Percentiles rank a stretch among this genome's conserved stretches.
phyloP scores from a whole-genome alignment of 2,329 filamentous ascomycete genomes.

The Coniochaeta hoffmannii region DNA sequence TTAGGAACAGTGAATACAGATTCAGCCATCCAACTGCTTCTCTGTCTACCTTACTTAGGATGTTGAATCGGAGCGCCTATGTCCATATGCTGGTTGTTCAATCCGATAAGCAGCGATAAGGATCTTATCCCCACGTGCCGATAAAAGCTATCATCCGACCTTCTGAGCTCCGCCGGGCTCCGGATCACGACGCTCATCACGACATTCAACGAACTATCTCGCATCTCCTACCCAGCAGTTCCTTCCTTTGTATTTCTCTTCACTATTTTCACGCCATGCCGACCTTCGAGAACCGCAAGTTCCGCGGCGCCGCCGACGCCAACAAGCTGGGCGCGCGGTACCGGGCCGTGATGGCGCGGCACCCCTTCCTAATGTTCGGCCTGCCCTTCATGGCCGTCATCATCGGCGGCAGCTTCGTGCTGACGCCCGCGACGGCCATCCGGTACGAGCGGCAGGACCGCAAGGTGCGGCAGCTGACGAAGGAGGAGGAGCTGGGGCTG shows the following conservation, averaged over 20 bases:
- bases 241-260: not conserved
- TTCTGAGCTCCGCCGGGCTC: not conserved
- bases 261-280: constrained; percentile 36
- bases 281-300: constrained; percentile 63
- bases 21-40: too few relatives aligned
- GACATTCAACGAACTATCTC: too few relatives aligned
- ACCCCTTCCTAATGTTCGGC: constrained; percentile 89
- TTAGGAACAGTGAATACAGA: too few relatives aligned
- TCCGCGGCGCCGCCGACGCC: constrained; percentile 57
- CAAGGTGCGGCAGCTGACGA: constrained; percentile 75
- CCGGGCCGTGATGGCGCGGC: constrained; percentile 64
- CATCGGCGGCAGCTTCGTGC: constrained; percentile 83
- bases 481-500: constrained; percentile 80
- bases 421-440: constrained; percentile 88
- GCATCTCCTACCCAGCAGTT: too few relatives aligned
- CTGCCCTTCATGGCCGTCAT: constrained; percentile 88
- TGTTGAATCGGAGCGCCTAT: too few relatives aligned
- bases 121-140: not conserved
- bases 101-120: too few relatives aligned
- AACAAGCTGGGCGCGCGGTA: constrained; percentile 70
- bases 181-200: not conserved
- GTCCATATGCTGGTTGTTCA: too few relatives aligned
- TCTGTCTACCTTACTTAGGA: too few relatives aligned
- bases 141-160: not conserved
- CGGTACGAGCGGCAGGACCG: constrained; percentile 91